Conservation (phyloP, 805 yeast genomes). For the Vanderwaltozyma yarrowii region DNA sequence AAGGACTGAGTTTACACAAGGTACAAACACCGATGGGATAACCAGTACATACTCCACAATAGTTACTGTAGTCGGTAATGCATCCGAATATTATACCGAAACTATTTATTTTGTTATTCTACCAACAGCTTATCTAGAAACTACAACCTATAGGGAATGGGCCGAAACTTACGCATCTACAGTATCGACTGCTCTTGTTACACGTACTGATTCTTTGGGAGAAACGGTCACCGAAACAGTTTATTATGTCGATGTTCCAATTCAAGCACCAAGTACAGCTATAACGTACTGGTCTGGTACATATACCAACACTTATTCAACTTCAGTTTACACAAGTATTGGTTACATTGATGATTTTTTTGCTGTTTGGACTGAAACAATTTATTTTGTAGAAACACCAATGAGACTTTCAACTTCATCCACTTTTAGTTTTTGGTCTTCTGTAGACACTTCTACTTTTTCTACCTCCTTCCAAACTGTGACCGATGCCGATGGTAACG, state of each 20-base stretch:
- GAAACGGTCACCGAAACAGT: conserved; percentile 7
- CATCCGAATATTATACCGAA: too few species aligned
- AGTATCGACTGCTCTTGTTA: conserved; percentile 4
- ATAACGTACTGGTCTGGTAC: conserved; percentile 2
- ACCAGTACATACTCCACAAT: too few species aligned
- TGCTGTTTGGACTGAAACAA: conserved; percentile 1
- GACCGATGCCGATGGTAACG: neutral
- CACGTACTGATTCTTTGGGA: conserved; percentile 7
- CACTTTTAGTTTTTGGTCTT: conserved; percentile 3
- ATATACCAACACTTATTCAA: neutral
- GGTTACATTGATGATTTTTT: conserved; percentile 2
- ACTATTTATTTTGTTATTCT: too few species aligned
- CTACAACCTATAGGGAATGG: neutral
- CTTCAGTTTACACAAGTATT: neutral
- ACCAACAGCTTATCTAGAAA: neutral
- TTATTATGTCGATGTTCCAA: conserved; percentile 8
- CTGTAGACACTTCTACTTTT: neutral
- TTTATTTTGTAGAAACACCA: conserved; percentile 2
- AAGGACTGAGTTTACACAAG: too few species aligned
- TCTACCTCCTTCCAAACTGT: conserved; percentile 4
- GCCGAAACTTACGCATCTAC: conserved; percentile 4
- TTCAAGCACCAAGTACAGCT: neutral
- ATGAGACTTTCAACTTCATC: neutral
- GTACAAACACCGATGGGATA: too few species aligned
- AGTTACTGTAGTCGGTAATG: too few species aligned